A percentile compares a stretch with the other conserved stretches of the same genome.
phyloP scores from a whole-genome alignment of 2,329 filamentous ascomycete species.

The Calonectria pseudoturangicola region DNA sequence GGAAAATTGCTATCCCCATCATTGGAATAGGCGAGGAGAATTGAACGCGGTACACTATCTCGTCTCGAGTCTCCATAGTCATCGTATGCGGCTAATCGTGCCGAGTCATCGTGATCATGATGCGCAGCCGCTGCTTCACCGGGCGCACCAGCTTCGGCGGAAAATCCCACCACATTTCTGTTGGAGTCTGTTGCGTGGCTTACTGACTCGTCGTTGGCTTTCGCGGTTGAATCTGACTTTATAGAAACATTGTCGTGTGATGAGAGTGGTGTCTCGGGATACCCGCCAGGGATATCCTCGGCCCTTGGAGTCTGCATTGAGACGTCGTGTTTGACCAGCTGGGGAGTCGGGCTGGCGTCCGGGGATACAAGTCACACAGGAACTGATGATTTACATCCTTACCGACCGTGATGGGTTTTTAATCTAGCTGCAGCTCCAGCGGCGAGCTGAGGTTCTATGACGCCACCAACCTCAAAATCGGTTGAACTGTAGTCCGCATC shows the following conservation, averaged over 20 bases:
- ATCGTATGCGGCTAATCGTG: neutral
- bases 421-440: neutral
- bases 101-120: neutral
- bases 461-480: neutral
- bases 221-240: constrained; percentile 13
- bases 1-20: neutral
- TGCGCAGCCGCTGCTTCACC: neutral
- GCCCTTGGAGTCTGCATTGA: constrained; percentile 51
- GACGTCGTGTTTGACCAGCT: neutral
- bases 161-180: neutral
- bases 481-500: neutral
- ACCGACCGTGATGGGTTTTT: neutral
- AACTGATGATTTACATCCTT: neutral
- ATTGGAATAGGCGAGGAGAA: constrained; percentile 13
- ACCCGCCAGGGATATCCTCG: constrained; percentile 54
- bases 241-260: constrained; percentile 39
- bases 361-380: too few species aligned
- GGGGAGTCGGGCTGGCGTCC: neutral
- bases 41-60: constrained; percentile 12
- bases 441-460: neutral
- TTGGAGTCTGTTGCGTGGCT: neutral
- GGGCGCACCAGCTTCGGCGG: neutral
- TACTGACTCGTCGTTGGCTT: neutral
- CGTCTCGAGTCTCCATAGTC: neutral
- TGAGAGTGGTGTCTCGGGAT: constrained; percentile 50